Base-by-base conservation (phyloP, 306 rosid species). In the Amphicarpaea edgeworthii region DNA sequence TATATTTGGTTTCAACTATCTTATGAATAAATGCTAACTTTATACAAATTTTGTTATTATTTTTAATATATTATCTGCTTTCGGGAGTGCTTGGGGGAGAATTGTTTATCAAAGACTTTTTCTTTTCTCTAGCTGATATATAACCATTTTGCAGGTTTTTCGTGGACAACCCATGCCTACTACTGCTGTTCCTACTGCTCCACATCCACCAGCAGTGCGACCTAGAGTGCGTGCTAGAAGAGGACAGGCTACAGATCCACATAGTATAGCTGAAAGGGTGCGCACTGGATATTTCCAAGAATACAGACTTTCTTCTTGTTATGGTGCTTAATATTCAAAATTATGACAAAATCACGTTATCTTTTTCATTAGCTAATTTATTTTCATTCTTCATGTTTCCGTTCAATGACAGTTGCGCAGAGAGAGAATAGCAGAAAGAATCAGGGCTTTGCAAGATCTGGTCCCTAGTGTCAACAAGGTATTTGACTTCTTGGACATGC, bases 201-300 rank as follows among this genome's bases (percentile, higher is more conserved):
- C 96, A 2, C 93, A 90, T 79, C 97, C 96, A 16, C 97, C 99
- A 4, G 77, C 90, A 55, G 91, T 92, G 99, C 97, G 97, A 50
- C 99, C 97, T 12, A 89, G 99, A 85, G 91, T 95, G 69, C 89
- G 99, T 55, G 97, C 99, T 53, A 87, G 97, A 85, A 87, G 99
- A 83, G 99, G 99, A 69, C 99, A 95, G 79, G 99, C 99, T 70
- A 95, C 99, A 12, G 99, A 95, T 88, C 98, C 99, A 66, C 99
- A 95, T 78, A 95, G 99, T 88, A 95, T 92, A 65, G 99, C 99
- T 70, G 99, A 95, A 85, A 88, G 99, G 89, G 99, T 90, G 82
- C 70, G 87, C 75, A 73, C 68, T 72, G 21, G 20, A 73, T 42
- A 21, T 42, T 85, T 72, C n/a, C 64, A 64, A 42, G 51, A 68